Evolutionary conservation across 352 stramenopile genomes (phyloP).

Genomic region (Pythium dissimile): DNA sequence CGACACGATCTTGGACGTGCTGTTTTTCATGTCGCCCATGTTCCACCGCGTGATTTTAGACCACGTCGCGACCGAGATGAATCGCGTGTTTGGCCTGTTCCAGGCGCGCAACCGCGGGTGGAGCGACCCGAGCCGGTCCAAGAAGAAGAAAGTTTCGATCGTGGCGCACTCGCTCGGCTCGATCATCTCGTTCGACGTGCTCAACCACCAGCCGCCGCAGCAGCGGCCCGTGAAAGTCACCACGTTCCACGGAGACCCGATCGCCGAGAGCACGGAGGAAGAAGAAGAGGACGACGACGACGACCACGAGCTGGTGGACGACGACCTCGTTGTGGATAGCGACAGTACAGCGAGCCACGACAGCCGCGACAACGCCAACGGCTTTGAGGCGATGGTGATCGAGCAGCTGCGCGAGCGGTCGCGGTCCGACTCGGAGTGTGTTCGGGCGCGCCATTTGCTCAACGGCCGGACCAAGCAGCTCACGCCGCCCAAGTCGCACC

Average conservation of each 20-base stretch:
- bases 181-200: slow-evolving; percentile 92
- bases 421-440: slow-evolving; percentile 26
- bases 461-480: not conserved
- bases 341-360: slow-evolving; percentile 20
- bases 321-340: slow-evolving; percentile 32
- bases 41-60: slow-evolving; percentile 92
- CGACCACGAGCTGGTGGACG: slow-evolving; percentile 23
- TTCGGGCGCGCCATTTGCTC: slow-evolving; percentile 10
- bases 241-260: slow-evolving; percentile 15
- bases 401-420: slow-evolving; percentile 18
- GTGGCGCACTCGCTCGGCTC: slow-evolving; percentile 86
- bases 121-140: slow-evolving; percentile 22
- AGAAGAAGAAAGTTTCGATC: slow-evolving; percentile 81
- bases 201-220: slow-evolving; percentile 62
- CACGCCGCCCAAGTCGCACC: not conserved
- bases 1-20: slow-evolving; percentile 89
- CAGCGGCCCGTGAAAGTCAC: slow-evolving; percentile 22
- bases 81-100: slow-evolving; percentile 82
- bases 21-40: slow-evolving; percentile 92
- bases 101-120: slow-evolving; percentile 55
- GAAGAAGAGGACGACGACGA: slow-evolving; percentile 16
- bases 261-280: slow-evolving; percentile 17
- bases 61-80: slow-evolving; percentile 91
- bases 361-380: slow-evolving; percentile 10
- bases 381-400: slow-evolving; percentile 19